phyloP scores from a whole-genome alignment of 139 green algal species.

The Picochlorum sp. region DNA sequence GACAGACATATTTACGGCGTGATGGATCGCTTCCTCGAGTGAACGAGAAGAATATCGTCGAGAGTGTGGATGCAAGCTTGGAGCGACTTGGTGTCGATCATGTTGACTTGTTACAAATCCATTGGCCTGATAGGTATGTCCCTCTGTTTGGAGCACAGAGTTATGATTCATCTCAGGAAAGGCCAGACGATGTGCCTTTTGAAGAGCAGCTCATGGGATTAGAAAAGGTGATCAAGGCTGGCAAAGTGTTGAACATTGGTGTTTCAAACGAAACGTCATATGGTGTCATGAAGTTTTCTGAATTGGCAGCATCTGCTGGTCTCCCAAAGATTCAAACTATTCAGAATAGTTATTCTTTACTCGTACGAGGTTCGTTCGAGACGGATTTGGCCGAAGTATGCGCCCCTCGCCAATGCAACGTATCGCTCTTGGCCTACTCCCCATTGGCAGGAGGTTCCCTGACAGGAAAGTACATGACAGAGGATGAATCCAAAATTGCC shows the following conservation, averaged over 20 bases:
- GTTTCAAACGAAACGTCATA: conserved; percentile 85
- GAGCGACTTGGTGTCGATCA: conserved; percentile 65
- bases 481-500: conserved; percentile 7
- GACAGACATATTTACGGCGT: conserved; percentile 43
- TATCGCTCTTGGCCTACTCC: conserved; percentile 80
- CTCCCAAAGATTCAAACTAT: conserved; percentile 75
- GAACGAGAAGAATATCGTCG: conserved; percentile 51
- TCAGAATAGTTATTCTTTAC: conserved; percentile 61
- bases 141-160: conserved; percentile 67
- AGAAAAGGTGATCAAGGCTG: conserved; percentile 64
- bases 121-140: conserved; percentile 70
- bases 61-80: conserved; percentile 60
- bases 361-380: conserved; percentile 64
- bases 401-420: conserved; percentile 44
- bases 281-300: conserved; percentile 67
- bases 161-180: conserved; percentile 57
- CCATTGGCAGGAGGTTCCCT: conserved; percentile 56
- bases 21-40: conserved; percentile 40
- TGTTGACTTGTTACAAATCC: conserved; percentile 83
- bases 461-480: conserved; percentile 57
- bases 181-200: conserved; percentile 59
- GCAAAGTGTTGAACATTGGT: conserved; percentile 86
- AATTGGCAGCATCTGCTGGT: conserved; percentile 36
- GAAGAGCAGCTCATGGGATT: conserved; percentile 80
- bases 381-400: conserved; percentile 75